Conservation (phyloP, 2,329 filamentous ascomycete genomes). For the Chaetothyriales sp. region DNA sequence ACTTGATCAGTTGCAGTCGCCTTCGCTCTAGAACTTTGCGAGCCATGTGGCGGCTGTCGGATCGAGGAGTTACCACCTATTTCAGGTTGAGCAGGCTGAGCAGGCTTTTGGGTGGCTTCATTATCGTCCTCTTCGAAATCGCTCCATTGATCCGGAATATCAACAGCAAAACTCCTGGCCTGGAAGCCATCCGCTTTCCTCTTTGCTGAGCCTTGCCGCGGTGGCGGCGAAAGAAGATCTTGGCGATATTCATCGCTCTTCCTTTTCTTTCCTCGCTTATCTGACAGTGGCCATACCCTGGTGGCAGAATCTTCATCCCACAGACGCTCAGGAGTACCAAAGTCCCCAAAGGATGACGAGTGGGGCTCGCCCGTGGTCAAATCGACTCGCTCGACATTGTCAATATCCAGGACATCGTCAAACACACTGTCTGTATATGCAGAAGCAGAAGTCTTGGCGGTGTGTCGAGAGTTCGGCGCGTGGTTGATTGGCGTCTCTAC, state of each 20-base stretch:
- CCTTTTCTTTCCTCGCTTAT: conserved; percentile 32
- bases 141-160: not conserved
- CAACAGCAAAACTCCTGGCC: not conserved
- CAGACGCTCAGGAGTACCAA: conserved; percentile 27
- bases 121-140: conserved; percentile 12
- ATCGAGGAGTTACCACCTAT: not conserved
- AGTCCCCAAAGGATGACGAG: conserved; percentile 26
- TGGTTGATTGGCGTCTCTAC: conserved; percentile 14
- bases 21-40: not conserved
- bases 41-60: not conserved
- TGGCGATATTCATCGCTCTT: conserved; percentile 32
- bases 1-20: not conserved
- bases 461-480: conserved; percentile 3
- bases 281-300: conserved; percentile 21
- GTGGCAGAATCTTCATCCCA: conserved; percentile 31
- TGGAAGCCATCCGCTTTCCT: not conserved
- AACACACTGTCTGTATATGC: conserved; percentile 8
- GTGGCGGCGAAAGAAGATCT: conserved; percentile 7
- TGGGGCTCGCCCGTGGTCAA: conserved; percentile 19
- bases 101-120: not conserved
- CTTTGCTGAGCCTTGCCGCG: not conserved
- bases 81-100: not conserved
- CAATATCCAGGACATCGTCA: conserved; percentile 23
- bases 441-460: conserved; percentile 4
- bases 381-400: conserved; percentile 29